These are phyloP conservation scores for Mycena haematopus DNA, from an alignment of 768 basidiomycete species.

Conservation along the genomic window DNA sequence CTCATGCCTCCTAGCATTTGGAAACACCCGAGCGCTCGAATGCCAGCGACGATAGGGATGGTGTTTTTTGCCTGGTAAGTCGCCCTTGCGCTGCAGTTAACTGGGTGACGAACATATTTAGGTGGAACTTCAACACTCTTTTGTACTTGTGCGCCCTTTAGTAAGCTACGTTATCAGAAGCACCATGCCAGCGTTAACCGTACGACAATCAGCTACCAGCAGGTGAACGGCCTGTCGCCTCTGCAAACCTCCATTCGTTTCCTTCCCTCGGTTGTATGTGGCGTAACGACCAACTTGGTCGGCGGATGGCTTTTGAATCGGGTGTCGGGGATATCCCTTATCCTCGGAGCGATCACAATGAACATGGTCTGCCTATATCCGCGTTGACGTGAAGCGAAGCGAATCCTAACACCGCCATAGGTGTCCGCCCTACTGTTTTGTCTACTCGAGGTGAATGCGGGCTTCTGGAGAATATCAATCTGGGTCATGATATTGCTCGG, in stretches of 20 bases:
- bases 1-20: slow-evolving; percentile 38
- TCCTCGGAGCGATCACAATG: slow-evolving; percentile 4
- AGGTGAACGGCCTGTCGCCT: slow-evolving; percentile 5
- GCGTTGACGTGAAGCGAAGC: not conserved
- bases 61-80: slow-evolving; percentile 25
- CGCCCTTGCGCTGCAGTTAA: not conserved
- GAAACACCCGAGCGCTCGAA: slow-evolving; percentile 35
- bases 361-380: slow-evolving; percentile 3
- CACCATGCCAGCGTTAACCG: not conserved
- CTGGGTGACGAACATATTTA: not conserved
- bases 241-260: slow-evolving; percentile 10
- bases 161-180: not conserved
- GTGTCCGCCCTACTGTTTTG: not conserved
- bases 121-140: not conserved
- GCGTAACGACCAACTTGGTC: not conserved
- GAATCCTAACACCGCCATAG: not conserved
- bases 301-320: slow-evolving; percentile 9
- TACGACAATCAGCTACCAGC: slow-evolving; percentile 27
- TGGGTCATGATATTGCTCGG: slow-evolving; percentile 5
- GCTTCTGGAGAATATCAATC: slow-evolving; percentile 2
- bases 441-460: slow-evolving; percentile 1
- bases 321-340: not conserved
- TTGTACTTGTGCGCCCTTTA: not conserved
- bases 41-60: slow-evolving; percentile 34
- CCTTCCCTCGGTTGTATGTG: slow-evolving; percentile 1